Percentiles rank a stretch among this genome's conserved stretches.
Evolutionary conservation across 2,329 filamentous ascomycete genomes (phyloP).

Genomic region (Neopestalotiopsis sp.): DNA sequence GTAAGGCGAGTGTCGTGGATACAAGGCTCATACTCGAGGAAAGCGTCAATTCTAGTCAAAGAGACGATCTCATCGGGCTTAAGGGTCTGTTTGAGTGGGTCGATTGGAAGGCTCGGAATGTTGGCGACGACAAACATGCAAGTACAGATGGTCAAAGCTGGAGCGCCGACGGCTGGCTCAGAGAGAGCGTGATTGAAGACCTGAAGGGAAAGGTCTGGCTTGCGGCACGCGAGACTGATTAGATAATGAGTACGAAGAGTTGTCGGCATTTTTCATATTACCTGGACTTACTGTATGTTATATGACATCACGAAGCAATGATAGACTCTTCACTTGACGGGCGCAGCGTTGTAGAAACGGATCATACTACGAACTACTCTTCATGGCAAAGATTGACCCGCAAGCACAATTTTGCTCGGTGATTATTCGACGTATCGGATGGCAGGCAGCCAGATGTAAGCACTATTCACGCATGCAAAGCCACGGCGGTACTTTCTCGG

Average conservation of each 20-base stretch:
- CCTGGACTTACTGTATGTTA: not conserved
- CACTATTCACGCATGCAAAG: no score
- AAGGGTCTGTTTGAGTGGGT: slow-evolving; percentile 62
- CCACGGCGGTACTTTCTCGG: no score
- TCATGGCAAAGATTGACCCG: not conserved
- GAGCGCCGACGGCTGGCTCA: slow-evolving; percentile 56
- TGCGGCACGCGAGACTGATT: slow-evolving; percentile 38
- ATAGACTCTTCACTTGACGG: not conserved
- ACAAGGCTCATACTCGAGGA: slow-evolving; percentile 70
- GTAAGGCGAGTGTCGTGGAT: slow-evolving; percentile 62
- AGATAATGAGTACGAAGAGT: not conserved
- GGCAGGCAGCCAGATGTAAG: no score
- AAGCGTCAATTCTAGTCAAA: slow-evolving; percentile 37
- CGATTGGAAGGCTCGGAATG: slow-evolving; percentile 43
- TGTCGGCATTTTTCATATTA: no score
- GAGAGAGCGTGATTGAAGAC: slow-evolving; percentile 58
- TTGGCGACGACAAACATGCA: slow-evolving; percentile 23
- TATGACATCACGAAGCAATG: slow-evolving; percentile 3
- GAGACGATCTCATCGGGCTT: slow-evolving; percentile 50
- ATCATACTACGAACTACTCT: not conserved
- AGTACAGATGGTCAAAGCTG: slow-evolving; percentile 24
- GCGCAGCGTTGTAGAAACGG: not conserved
- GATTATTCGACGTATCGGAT: no score
- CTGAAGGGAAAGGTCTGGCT: slow-evolving; percentile 62
- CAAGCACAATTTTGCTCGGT: not conserved